Conservation (phyloP, 306 rosid genomes). For the Crotalaria pallida region DNA sequence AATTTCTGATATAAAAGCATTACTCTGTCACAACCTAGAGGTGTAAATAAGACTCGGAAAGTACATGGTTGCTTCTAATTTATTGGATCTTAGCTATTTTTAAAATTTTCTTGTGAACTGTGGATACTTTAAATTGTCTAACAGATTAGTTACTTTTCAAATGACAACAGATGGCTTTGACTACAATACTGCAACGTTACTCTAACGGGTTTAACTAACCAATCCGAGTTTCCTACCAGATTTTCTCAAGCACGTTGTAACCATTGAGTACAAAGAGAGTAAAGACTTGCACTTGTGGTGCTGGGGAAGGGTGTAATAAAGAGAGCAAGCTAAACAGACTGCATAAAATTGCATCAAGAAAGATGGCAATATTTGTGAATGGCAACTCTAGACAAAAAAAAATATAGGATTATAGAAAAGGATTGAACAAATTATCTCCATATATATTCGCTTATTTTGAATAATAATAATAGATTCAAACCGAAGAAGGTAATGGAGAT, state of each 20-base stretch:
- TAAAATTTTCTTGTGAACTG: neutral
- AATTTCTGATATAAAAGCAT: slow-evolving; percentile 17
- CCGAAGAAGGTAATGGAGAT: neutral
- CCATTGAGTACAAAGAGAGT: neutral
- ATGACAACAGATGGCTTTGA: slow-evolving; percentile 4
- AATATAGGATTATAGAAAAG: neutral
- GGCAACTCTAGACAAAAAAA: neutral
- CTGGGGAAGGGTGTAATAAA: neutral
- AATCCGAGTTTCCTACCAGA: neutral
- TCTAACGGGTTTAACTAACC: neutral
- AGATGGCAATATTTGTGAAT: neutral
- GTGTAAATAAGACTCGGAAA: slow-evolving; percentile 3
- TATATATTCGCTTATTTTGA: neutral
- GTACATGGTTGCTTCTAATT: neutral
- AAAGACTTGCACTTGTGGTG: neutral
- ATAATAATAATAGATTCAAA: neutral
- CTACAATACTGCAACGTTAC: neutral
- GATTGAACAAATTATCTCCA: neutral
- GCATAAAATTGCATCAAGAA: neutral
- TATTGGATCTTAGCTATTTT: neutral
- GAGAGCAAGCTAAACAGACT: neutral
- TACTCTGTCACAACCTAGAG: slow-evolving; percentile 3
- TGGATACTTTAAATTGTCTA: neutral
- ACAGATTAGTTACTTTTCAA: neutral
- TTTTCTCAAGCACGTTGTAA: neutral